Base-by-base conservation (phyloP, 257 asterid species). In the Eustoma russellianum region DNA sequence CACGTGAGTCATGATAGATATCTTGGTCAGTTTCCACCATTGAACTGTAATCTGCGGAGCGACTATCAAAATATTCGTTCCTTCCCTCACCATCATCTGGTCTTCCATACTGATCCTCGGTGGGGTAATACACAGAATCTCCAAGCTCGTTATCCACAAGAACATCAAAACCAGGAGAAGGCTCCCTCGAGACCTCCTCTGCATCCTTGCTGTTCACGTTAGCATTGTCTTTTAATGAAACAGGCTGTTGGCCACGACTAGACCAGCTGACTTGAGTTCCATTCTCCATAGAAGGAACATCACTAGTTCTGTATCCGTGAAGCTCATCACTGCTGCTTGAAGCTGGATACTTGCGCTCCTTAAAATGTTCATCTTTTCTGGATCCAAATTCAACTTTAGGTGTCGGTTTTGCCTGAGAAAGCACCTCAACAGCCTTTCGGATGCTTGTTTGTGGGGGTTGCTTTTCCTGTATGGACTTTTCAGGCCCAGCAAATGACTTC, bases 91-190 rank as follows among this genome's bases (percentile, higher is more conserved):
- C 81, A 45, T 76, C 90, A 66, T 74, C 75, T 7, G 80, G 41
- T 76, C 77, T 77, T 43, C 79, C 86, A 63, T 75, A 84, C 60
- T 73, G 77, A 71, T 81, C 97, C 62, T 88, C 91, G 48, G 66
- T 70, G 13, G 77, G 77, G 66, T 80, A 88, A 72, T 77, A 85
- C 52, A 75, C 87, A 46, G 94, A 70, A 66, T 81, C 95, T 58
- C 89, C 74, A 14, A 69, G 79, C 47, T 85, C 94, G 55, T 83
- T 85, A 62, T 82, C 94, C 33, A 88, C 97, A 28, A 88, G 92
- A 69, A 88, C 95, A 74, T 88, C 97, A 60, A 88, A 85, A 51
- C 94, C 97, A 62, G 97, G 97, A 45, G 97, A 88, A 50, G 85
- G 89, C 60, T 88, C 97, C 77, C 94, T 83, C 14, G 97, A 88